Percentiles rank a stretch among this genome's conserved stretches.
These are phyloP conservation scores for Nicotiana obtusifolia DNA, from an alignment of 257 asterid genomes.

Conservation along the genomic window DNA sequence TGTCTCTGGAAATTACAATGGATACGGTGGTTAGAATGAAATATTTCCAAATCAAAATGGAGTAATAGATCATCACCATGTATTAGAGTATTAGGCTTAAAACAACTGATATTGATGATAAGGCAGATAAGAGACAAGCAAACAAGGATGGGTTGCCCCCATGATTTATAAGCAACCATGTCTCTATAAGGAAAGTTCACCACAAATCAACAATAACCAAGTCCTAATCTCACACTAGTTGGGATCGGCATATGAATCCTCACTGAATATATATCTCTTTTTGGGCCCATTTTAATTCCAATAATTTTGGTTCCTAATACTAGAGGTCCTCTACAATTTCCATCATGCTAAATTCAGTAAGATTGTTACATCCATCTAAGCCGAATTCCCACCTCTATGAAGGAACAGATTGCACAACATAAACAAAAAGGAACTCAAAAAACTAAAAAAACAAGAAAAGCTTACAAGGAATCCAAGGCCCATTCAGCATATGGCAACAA, in stretches of 20 bases:
- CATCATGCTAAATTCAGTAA: not conserved
- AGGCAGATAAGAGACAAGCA: not conserved
- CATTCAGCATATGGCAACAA: not conserved
- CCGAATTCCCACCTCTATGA: not conserved
- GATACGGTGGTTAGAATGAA: conserved; percentile 10
- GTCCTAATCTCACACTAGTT: not conserved
- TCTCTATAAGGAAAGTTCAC: not conserved
- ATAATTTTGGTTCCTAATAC: not conserved
- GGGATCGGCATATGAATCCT: not conserved
- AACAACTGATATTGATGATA: not conserved
- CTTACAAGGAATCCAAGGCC: not conserved
- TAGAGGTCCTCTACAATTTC: not conserved
- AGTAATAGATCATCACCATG: not conserved
- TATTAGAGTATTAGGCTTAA: not conserved
- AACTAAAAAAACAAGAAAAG: not conserved
- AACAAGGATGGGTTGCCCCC: not conserved
- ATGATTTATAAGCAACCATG: not conserved
- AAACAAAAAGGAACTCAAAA: not conserved
- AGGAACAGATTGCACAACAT: not conserved
- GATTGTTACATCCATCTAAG: not conserved
- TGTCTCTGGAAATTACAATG: conserved; percentile 54
- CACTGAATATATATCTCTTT: not conserved
- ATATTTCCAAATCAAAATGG: conserved; percentile 17
- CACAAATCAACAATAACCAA: not conserved
- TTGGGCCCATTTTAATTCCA: not conserved